Base-by-base conservation (phyloP, 805 yeast genomes). In the Cyberlindnera sargentensis region DNA sequence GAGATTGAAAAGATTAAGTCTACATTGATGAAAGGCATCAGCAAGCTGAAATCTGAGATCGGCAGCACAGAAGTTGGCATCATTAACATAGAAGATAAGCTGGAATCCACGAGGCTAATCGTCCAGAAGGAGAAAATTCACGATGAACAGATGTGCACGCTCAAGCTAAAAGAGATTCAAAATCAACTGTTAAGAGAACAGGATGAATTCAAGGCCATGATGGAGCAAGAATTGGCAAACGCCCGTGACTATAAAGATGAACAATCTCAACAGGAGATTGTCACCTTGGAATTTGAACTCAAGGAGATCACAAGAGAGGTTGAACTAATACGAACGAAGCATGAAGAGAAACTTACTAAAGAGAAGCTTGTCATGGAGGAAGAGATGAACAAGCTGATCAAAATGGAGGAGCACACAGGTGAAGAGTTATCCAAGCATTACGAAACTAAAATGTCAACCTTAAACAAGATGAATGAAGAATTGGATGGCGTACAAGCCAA, bases 141-240 rank as follows among this genome's bases (percentile, higher is more conserved):
- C 31, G 44, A 50, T 25, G 52, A 50, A 28, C 48, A 48, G 31
- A 39, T 49, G 51, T 31, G 37, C 10, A 40, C 45, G 3, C 23
- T 55, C 15, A 39, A 47, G 24, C 8, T 70, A 3, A 54, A 61
- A 40, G 69, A 68, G 32, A 53, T 55, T 35, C 51, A 58, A 26
- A 58, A 61, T 33, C 23, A 50, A 52, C 31, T 52, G 59, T 15
- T 53, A 49, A 32, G 57, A 53, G 40, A 63, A 62, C 34, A 66
- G 47, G 64, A 61, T 47, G 67, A 69, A 39, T 47, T 68, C 32
- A 56, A 61, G n/a, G 48, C 29, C 7, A 27, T 33, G 33, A 31
- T 47, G 28, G 46, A 48, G 20, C 31, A 61, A 25, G 68, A 66
- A 41, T 47, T 71, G 4, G 51, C 58, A 15, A 44, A 50, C 4